A percentile compares a stretch with the other conserved stretches of the same genome.
These are phyloP conservation scores for Polyporus tsugae DNA, from an alignment of 1,284 basidiomycete species.

Conservation along the genomic window DNA sequence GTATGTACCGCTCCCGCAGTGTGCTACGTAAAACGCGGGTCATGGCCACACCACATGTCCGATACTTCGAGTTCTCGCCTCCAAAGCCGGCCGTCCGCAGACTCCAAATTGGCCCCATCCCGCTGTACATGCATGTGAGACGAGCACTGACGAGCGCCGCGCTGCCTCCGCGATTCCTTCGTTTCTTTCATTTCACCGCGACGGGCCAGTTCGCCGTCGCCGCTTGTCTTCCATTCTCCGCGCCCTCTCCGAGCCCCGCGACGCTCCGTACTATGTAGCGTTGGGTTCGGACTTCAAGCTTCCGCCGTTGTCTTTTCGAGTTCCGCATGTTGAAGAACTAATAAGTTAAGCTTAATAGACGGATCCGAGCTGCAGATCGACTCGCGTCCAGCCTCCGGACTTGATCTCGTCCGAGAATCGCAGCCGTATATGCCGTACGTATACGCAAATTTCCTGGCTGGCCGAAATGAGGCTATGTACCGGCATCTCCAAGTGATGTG, in stretches of 20 bases:
- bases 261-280: neutral
- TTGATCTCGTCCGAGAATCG: constrained; percentile 1
- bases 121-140: no score
- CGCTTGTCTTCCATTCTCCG: neutral
- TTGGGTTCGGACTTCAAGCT: no score
- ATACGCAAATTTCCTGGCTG: neutral
- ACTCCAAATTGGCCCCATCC: neutral
- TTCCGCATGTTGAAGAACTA: neutral
- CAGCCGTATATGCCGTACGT: neutral
- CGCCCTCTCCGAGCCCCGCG: no score
- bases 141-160: no score
- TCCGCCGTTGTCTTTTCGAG: neutral
- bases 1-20: no score
- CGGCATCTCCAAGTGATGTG: neutral
- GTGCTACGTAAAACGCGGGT: neutral
- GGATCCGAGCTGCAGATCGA: neutral
- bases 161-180: neutral
- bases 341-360: neutral
- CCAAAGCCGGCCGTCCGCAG: neutral
- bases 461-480: neutral
- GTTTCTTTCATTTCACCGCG: neutral
- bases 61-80: neutral
- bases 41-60: neutral
- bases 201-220: constrained; percentile 1
- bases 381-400: neutral